Base-by-base conservation (phyloP, 2,329 filamentous ascomycete genomes). In the Harringtonia lauricola region DNA sequence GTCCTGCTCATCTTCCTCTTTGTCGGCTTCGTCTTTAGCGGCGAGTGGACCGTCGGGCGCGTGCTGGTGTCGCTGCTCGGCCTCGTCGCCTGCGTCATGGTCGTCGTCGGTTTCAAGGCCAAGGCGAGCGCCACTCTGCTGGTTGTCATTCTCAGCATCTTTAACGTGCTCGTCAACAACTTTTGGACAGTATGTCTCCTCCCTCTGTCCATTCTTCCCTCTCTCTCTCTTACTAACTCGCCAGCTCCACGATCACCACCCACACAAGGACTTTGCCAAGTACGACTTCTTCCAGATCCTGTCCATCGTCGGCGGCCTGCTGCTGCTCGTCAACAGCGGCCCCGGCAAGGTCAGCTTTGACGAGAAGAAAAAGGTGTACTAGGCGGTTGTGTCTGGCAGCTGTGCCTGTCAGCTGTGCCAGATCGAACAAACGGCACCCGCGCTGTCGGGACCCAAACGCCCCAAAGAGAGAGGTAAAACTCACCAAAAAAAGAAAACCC, bases 341-440 rank as follows among this genome's bases (percentile, higher is more conserved):
- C 92, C 92, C 10, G 92, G 92, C 51, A 89, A 95, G 65, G 85
- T 96, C 74, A 94, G 86, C 64, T 90, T 96, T 65, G 92, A 98
- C 67, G 92, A 98, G 79, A 98, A 98, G 86, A 98, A 98, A 81
- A 98, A 98, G 78, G 92, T 98, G 55, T 98, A 98, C 71, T 98
- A 75, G 51, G 19, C 2, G n/a, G n/a, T n/a, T 29, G 28, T 13
- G 17, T 18, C 31, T 34, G n/a, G n/a, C n/a, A n/a, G n/a, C n/a
- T n/a, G n/a, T n/a, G n/a, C n/a, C n/a, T n/a, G n/a, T n/a, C n/a
- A n/a, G n/a, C n/a, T n/a, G n/a, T n/a, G n/a, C n/a, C n/a, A n/a
- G n/a, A n/a, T n/a, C n/a, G n/a, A n/a, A n/a, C n/a, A n/a, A n/a
- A n/a, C n/a, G n/a, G n/a, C n/a, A n/a, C n/a, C n/a, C n/a, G n/a